Conservation (phyloP, 441 rosid species). For the Macaranga tanarius region DNA sequence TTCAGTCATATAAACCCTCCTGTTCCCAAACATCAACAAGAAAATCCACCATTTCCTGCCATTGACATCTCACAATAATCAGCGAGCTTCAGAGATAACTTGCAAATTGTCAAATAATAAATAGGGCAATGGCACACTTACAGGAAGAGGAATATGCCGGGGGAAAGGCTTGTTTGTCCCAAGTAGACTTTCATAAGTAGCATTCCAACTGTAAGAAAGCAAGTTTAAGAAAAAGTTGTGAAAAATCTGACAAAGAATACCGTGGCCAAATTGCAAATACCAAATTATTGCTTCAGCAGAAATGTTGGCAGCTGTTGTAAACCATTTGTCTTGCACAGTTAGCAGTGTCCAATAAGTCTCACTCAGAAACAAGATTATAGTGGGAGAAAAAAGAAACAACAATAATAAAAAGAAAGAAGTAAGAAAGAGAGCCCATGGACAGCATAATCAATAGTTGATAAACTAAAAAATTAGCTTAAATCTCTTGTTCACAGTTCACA, state of each 20-base stretch:
- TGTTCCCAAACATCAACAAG: conserved; percentile 79
- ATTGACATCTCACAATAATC: conserved; percentile 15
- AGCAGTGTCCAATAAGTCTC: not conserved
- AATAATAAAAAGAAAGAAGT: not conserved
- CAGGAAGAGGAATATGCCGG: conserved; percentile 61
- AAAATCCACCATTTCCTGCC: conserved; percentile 73
- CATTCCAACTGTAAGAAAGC: conserved; percentile 54
- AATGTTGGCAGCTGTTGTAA: not conserved
- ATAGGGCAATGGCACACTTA: conserved; percentile 32
- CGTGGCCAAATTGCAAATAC: not conserved
- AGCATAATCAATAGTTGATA: not conserved
- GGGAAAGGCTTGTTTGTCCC: conserved; percentile 56
- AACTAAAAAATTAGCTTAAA: no score
- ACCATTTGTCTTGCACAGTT: not conserved
- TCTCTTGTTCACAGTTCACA: not conserved
- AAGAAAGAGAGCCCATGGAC: not conserved
- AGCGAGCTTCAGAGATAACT: not conserved
- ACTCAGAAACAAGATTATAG: not conserved
- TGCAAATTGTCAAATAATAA: not conserved
- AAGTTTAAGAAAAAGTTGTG: not conserved
- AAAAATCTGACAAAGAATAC: not conserved
- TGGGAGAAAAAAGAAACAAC: not conserved
- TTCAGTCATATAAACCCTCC: conserved; percentile 69
- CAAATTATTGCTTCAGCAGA: not conserved
- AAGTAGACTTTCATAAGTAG: conserved; percentile 58